Evolutionary conservation across 257 asterid species (phyloP), one percentile per base, ranked within the genome.

Genomic region (Solanum virginianum): DNA sequence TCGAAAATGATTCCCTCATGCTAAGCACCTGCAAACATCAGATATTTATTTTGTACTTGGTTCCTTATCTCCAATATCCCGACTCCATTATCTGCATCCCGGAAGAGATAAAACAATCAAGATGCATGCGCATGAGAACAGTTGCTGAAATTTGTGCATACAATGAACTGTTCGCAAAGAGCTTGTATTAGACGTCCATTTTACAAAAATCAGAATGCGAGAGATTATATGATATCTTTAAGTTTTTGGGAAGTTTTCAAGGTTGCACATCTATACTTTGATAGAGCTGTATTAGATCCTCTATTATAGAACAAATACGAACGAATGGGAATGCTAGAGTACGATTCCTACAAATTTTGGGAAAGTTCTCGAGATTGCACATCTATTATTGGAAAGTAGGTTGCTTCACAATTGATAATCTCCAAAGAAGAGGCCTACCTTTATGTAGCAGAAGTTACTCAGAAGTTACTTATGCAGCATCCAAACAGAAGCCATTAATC

Each of bases 1-100:
- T 88, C 7, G 62, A 49, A 84, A 97, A 92, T 49, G 90, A 83
- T 85, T 84, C 90, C 91, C 92, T 93, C 87, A 97, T 89, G 77
- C 85, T 63, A 82, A 89, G 90, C 88, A 94, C 97, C 98, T 96
- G 93, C 92, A 92, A 83, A 57, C 68, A 71, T 43, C 65, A 72
- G 47, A 66, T 14, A 66, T 75, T 57, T 51, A 24, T 82, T 71
- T 85, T 59, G 88, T 15, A 87, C 24, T 57, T 17, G 80, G 86
- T 75, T 87, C 71, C 77, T 29, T 53, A 69, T 54, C 68, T 84
- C 63, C 22, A 22, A 22, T 54, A 69, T 81, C 70, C 81, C 13
- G 16, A n/a, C n/a, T n/a, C n/a, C n/a, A n/a, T n/a, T n/a, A n/a
- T n/a, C n/a, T n/a, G n/a, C n/a, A n/a, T n/a, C n/a, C n/a, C n/a